Conservation (phyloP, 2,329 filamentous ascomycete species). For the Colletotrichum simmondsii region DNA sequence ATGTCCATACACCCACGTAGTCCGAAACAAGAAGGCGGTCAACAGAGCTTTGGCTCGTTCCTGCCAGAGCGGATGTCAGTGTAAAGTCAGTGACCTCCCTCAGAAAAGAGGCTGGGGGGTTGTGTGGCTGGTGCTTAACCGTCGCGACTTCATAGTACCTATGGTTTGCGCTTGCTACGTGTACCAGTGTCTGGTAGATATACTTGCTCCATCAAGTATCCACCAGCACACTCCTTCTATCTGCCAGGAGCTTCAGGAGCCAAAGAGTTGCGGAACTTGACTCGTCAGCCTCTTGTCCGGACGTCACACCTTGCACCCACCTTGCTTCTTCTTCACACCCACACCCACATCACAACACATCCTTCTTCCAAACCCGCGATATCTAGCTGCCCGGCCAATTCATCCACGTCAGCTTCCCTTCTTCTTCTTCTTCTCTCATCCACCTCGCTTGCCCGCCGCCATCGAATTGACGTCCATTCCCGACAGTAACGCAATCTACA, state of each 20-base stretch:
- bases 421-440: conserved; percentile 1
- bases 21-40: conserved; percentile 29
- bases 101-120: conserved; percentile 4
- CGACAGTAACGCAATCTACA: not conserved
- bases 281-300: conserved; percentile 32
- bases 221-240: conserved; percentile 29
- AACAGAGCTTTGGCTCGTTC: not conserved
- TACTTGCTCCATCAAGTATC: conserved; percentile 10
- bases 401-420: conserved; percentile 31
- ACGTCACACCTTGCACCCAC: conserved; percentile 34
- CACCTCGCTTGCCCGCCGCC: not conserved
- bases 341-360: conserved; percentile 16
- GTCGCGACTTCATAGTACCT: not conserved
- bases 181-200: not conserved
- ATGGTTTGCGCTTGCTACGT: not conserved
- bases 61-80: conserved; percentile 12
- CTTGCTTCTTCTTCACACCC: conserved; percentile 19
- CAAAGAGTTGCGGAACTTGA: conserved; percentile 19
- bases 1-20: not conserved
- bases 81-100: conserved; percentile 2
- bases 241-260: conserved; percentile 35
- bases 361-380: conserved; percentile 18
- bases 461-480: not conserved
- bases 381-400: conserved; percentile 26
- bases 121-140: conserved; percentile 13